A percentile compares a stretch with the other conserved stretches of the same genome.
Conservation (phyloP, 2,329 filamentous ascomycete genomes). For the Neurospora sp. region DNA sequence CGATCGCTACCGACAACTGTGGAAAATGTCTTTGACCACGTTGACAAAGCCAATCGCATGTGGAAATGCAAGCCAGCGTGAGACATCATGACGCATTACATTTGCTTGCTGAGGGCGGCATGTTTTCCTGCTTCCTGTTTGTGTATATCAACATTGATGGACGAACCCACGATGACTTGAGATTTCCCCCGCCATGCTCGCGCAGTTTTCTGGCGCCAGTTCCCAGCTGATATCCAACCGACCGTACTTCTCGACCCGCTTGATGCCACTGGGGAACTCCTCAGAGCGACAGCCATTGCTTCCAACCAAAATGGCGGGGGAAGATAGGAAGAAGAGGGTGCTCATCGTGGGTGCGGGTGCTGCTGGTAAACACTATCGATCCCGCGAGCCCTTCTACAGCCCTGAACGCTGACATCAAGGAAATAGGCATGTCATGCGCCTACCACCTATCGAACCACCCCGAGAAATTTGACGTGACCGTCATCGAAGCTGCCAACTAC, state of each 20-base stretch:
- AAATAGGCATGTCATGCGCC: slow-evolving; percentile 41
- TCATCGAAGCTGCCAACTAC: slow-evolving; percentile 47
- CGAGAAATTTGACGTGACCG: slow-evolving; percentile 49
- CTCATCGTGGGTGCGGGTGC: slow-evolving; percentile 33
- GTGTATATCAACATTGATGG: background rate
- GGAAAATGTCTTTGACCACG: background rate
- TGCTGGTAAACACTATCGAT: slow-evolving; percentile 22
- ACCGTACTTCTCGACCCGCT: background rate
- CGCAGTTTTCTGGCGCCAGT: background rate
- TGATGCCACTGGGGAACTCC: background rate
- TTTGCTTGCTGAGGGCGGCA: background rate
- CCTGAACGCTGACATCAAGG: background rate
- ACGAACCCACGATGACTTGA: background rate
- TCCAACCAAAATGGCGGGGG: slow-evolving; percentile 6
- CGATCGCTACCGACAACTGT: background rate
- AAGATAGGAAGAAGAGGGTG: slow-evolving; percentile 21
- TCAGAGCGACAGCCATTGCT: background rate
- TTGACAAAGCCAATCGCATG: background rate
- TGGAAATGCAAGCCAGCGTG: background rate
- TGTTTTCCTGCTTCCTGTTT: background rate
- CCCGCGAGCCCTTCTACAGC: background rate
- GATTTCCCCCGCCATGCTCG: background rate
- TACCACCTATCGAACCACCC: slow-evolving; percentile 50
- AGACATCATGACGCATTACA: background rate
- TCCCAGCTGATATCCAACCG: background rate